Evolutionary conservation across 139 green algal species (phyloP).

Genomic region (Chlamydomonas schloesseri): DNA sequence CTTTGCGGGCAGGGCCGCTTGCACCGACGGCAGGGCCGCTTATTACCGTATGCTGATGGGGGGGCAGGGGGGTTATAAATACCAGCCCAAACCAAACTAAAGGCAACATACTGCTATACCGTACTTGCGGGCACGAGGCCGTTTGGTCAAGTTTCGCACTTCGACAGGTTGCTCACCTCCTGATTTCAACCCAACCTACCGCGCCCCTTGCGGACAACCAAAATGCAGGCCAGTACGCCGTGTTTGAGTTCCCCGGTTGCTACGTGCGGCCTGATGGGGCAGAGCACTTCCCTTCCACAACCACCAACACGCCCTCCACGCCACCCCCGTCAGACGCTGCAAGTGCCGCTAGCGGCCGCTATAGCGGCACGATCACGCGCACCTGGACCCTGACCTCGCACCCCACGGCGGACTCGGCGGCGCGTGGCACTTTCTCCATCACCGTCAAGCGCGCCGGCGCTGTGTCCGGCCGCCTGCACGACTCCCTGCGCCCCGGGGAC

Average conservation of each 20-base stretch:
- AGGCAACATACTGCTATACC: too few relatives aligned
- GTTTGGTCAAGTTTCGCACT: too few relatives aligned
- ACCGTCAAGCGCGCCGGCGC: conserved; percentile 47
- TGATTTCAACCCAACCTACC: too few relatives aligned
- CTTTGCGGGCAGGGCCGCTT: too few relatives aligned
- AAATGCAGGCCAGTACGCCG: conserved; percentile 30
- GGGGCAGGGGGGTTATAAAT: too few relatives aligned
- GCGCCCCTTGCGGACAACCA: background rate
- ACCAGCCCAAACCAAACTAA: too few relatives aligned
- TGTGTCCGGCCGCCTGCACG: conserved; percentile 49
- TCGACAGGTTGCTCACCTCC: too few relatives aligned
- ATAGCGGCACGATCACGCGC: background rate
- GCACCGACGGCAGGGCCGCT: too few relatives aligned
- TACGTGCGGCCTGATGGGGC: too few relatives aligned
- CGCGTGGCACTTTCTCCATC: conserved; percentile 45
- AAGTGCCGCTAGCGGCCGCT: background rate
- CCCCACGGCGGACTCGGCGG: background rate
- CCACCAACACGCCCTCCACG: background rate
- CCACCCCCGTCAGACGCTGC: too few relatives aligned
- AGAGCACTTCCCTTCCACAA: background rate
- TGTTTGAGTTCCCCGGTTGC: conserved; percentile 33
- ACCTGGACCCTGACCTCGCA: conserved; percentile 54
- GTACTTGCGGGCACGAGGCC: too few relatives aligned
- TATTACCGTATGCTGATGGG: too few relatives aligned
- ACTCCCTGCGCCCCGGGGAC: conserved; percentile 5